phyloP scores from a whole-genome alignment of 2,329 filamentous ascomycete genomes.

The Trichoderma semiorbis region DNA sequence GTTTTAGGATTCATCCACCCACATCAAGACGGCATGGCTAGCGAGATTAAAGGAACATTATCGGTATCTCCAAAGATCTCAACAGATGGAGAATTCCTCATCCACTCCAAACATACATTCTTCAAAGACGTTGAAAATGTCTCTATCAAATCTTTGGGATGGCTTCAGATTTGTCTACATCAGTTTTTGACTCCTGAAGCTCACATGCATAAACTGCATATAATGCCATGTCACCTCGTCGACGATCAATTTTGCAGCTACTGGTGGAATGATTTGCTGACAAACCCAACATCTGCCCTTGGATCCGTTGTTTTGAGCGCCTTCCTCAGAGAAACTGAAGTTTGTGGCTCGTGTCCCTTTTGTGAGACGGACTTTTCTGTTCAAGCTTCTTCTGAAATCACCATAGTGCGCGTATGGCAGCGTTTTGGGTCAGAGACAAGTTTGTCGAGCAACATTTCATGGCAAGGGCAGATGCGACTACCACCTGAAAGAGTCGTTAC shows the following conservation, averaged over 20 bases:
- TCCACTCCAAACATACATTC: neutral
- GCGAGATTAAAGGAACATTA: neutral
- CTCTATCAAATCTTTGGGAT: neutral
- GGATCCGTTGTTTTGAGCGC: neutral
- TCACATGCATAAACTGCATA: neutral
- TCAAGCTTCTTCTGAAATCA: neutral
- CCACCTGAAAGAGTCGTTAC: too few species aligned
- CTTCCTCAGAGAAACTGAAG: neutral
- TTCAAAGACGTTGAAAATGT: neutral
- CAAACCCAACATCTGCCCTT: neutral
- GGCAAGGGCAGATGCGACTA: neutral
- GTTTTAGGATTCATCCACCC: neutral
- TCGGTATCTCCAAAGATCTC: neutral
- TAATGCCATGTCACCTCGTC: neutral
- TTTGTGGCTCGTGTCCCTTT: neutral
- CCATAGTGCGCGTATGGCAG: neutral
- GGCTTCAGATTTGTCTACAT: neutral
- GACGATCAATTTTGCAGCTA: neutral
- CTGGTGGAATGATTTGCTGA: neutral
- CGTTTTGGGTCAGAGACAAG: neutral
- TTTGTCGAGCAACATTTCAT: neutral
- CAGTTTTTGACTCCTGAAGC: neutral
- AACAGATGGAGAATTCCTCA: neutral
- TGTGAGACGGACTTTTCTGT: neutral
- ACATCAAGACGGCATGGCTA: neutral